A percentile compares a stretch with the other conserved stretches of the same genome.
Conservation (phyloP, 2,329 filamentous ascomycete species). For the Penicillium sp. region DNA sequence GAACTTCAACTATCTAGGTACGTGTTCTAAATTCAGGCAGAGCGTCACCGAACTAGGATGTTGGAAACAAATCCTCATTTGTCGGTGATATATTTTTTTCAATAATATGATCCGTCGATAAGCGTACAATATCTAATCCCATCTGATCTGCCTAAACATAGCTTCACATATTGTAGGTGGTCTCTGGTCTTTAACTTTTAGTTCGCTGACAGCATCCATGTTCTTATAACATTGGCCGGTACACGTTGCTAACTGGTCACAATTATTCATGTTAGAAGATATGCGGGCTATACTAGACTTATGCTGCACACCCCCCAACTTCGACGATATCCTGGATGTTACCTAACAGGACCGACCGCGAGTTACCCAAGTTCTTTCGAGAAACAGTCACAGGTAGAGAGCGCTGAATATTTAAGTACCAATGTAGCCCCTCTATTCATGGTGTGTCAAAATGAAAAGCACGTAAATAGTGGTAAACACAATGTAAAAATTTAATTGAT, state of each 20-base stretch:
- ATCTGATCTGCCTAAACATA: too few species aligned
- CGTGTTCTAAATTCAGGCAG: too few species aligned
- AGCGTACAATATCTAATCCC: neutral
- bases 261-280: too few species aligned
- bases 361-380: neutral
- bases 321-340: neutral
- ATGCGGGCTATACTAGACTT: too few species aligned
- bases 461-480: neutral
- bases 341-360: neutral
- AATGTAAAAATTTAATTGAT: neutral
- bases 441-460: neutral
- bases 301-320: neutral
- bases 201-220: too few species aligned
- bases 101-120: neutral
- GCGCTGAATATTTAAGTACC: too few species aligned
- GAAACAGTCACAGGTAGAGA: neutral
- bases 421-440: neutral
- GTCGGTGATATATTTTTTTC: neutral
- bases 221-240: too few species aligned
- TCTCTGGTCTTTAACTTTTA: too few species aligned
- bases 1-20: too few species aligned
- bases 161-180: too few species aligned
- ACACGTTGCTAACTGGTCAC: too few species aligned
- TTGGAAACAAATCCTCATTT: neutral
- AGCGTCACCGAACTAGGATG: too few species aligned